Evolutionary conservation across 768 basidiomycete species (phyloP).

Genomic region (Punctularia strigosozonata): DNA sequence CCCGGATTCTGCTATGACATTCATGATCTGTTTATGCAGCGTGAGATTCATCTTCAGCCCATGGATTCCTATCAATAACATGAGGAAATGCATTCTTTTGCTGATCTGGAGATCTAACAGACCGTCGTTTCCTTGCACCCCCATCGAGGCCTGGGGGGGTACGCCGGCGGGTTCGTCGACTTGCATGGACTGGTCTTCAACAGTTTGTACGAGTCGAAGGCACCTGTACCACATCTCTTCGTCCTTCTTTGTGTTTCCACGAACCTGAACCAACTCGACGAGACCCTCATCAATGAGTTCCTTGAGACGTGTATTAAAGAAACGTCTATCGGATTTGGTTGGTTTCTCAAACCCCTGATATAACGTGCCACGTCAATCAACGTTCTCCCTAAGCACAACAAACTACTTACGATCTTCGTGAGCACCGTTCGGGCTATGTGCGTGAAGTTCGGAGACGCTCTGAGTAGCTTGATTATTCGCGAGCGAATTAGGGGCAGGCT

Average conservation of each 20-base stretch:
- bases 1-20: slow-evolving; percentile 59
- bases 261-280: slow-evolving; percentile 66
- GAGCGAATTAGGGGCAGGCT: slow-evolving; percentile 61
- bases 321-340: slow-evolving; percentile 68
- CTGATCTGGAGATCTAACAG: slow-evolving; percentile 22
- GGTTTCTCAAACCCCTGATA: slow-evolving; percentile 65
- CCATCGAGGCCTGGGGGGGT: too few relatives aligned
- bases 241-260: slow-evolving; percentile 34
- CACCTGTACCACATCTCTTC: slow-evolving; percentile 42
- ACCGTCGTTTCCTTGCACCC: slow-evolving; percentile 1
- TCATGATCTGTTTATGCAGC: slow-evolving; percentile 71
- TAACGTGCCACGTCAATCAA: slow-evolving; percentile 5
- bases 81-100: slow-evolving; percentile 17
- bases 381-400: neutral
- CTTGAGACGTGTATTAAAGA: slow-evolving; percentile 64
- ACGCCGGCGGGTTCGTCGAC: too few relatives aligned
- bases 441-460: slow-evolving; percentile 54
- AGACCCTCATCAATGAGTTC: slow-evolving; percentile 64
- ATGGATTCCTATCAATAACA: neutral
- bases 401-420: slow-evolving; percentile 51
- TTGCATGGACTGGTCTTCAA: too few relatives aligned
- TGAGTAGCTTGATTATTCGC: slow-evolving; percentile 62
- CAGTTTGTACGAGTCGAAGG: slow-evolving; percentile 45
- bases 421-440: slow-evolving; percentile 70
- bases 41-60: slow-evolving; percentile 48